A percentile compares a stretch with the other conserved stretches of the same genome.
phyloP scores from a whole-genome alignment of 2,329 filamentous ascomycete genomes.

The Dactylellina parvicollis region DNA sequence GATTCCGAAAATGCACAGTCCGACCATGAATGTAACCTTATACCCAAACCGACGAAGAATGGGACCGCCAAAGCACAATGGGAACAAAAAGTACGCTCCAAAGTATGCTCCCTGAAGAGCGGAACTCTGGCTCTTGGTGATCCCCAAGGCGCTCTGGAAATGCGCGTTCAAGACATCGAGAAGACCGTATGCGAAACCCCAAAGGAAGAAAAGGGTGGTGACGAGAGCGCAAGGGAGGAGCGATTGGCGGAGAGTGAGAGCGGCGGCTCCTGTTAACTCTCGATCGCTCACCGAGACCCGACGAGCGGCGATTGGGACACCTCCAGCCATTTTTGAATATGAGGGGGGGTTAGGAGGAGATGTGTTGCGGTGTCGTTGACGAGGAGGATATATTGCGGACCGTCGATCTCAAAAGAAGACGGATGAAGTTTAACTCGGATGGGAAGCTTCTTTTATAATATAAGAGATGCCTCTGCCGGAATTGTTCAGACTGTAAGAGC shows the following conservation, averaged over 20 bases:
- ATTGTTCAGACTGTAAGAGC: constrained; percentile 6
- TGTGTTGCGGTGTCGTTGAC: constrained; percentile 19
- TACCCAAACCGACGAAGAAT: constrained; percentile 64
- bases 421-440: constrained; percentile 15
- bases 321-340: constrained; percentile 47
- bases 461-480: background rate
- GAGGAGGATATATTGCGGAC: background rate
- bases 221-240: constrained; percentile 74
- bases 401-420: constrained; percentile 4
- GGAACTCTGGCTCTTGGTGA: constrained; percentile 69
- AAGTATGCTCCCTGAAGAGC: constrained; percentile 74
- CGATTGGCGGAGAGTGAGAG: constrained; percentile 74
- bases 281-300: constrained; percentile 48
- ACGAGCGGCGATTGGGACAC: constrained; percentile 43
- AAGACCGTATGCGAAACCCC: constrained; percentile 67
- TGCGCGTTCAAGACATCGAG: constrained; percentile 67
- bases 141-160: constrained; percentile 69
- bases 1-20: constrained; percentile 68
- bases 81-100: constrained; percentile 66
- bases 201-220: constrained; percentile 73
- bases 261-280: constrained; percentile 67
- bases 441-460: constrained; percentile 4
- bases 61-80: constrained; percentile 62
- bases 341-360: constrained; percentile 2
- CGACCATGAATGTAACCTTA: constrained; percentile 64